These are phyloP conservation scores for Aureobasidium mangrovei DNA, from an alignment of 2,329 filamentous ascomycete species.

Conservation along the genomic window DNA sequence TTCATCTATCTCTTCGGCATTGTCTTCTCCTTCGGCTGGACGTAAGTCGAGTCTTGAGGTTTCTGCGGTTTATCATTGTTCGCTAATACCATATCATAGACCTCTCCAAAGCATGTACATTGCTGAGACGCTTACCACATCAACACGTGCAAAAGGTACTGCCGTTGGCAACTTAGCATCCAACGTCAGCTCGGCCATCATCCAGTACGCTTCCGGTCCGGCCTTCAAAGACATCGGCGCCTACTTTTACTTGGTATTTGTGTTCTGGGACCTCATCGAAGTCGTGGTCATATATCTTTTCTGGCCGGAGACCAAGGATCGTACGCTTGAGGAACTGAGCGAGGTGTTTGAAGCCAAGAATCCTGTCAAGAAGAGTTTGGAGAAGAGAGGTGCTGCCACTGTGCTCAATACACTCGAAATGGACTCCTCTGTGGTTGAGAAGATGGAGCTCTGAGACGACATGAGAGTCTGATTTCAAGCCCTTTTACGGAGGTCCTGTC, in stretches of 20 bases:
- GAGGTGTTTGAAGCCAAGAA: slow-evolving; percentile 34
- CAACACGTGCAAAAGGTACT: slow-evolving; percentile 31
- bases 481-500: background rate
- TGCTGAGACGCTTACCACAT: slow-evolving; percentile 3
- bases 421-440: slow-evolving; percentile 3
- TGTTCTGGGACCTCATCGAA: slow-evolving; percentile 28
- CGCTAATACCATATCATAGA: background rate
- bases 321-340: slow-evolving; percentile 39
- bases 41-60: background rate
- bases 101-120: slow-evolving; percentile 30
- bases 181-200: slow-evolving; percentile 30
- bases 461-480: background rate
- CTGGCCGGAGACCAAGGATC: slow-evolving; percentile 34
- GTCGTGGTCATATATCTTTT: slow-evolving; percentile 26
- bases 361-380: slow-evolving; percentile 29
- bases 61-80: background rate
- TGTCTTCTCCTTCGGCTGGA: slow-evolving; percentile 28
- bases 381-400: slow-evolving; percentile 7
- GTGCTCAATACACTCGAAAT: slow-evolving; percentile 10
- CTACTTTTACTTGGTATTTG: slow-evolving; percentile 23
- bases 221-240: slow-evolving; percentile 21
- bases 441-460: background rate
- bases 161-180: slow-evolving; percentile 34
- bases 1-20: slow-evolving; percentile 27
- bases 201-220: slow-evolving; percentile 18